Conservation (phyloP, 306 rosid genomes). For the Vigna mungo region DNA sequence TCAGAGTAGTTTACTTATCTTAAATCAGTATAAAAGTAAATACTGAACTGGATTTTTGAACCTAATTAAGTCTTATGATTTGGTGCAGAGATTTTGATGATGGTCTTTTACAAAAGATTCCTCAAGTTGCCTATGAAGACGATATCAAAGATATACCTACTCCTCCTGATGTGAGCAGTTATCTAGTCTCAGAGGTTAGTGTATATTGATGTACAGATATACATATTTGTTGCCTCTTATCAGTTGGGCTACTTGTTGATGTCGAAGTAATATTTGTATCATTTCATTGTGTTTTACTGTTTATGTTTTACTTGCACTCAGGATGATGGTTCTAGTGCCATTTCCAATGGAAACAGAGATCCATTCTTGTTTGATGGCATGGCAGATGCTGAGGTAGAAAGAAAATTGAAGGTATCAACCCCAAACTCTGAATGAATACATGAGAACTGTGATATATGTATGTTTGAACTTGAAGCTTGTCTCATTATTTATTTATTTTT, state of each 20-base stretch:
- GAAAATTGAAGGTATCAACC: slow-evolving; percentile 79
- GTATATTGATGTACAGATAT: neutral
- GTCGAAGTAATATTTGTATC: slow-evolving; percentile 14
- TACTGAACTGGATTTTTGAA: slow-evolving; percentile 37
- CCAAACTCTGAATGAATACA: slow-evolving; percentile 33
- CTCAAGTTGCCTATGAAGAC: slow-evolving; percentile 82
- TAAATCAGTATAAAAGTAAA: slow-evolving; percentile 12
- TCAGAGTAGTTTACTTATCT: slow-evolving; percentile 40
- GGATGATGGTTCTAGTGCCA: slow-evolving; percentile 82
- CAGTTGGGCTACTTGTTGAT: slow-evolving; percentile 29
- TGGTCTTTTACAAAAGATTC: slow-evolving; percentile 78
- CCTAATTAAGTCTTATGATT: slow-evolving; percentile 41
- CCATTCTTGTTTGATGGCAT: slow-evolving; percentile 77
- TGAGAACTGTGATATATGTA: slow-evolving; percentile 12
- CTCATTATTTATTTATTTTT: slow-evolving; percentile 15
- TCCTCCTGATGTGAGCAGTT: slow-evolving; percentile 96
- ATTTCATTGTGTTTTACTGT: slow-evolving; percentile 22
- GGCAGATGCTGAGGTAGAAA: slow-evolving; percentile 89
- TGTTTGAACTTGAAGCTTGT: slow-evolving; percentile 31
- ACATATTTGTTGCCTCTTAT: slow-evolving; percentile 17
- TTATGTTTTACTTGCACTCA: slow-evolving; percentile 44
- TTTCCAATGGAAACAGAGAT: slow-evolving; percentile 83
- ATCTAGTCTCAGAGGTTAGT: slow-evolving; percentile 92
- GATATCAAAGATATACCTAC: slow-evolving; percentile 69
- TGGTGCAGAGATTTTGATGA: slow-evolving; percentile 93